A percentile compares a stretch with the other conserved stretches of the same genome.
Evolutionary conservation across 1,284 basidiomycete species (phyloP).

Genomic region (Thecaphora thlaspeos): DNA sequence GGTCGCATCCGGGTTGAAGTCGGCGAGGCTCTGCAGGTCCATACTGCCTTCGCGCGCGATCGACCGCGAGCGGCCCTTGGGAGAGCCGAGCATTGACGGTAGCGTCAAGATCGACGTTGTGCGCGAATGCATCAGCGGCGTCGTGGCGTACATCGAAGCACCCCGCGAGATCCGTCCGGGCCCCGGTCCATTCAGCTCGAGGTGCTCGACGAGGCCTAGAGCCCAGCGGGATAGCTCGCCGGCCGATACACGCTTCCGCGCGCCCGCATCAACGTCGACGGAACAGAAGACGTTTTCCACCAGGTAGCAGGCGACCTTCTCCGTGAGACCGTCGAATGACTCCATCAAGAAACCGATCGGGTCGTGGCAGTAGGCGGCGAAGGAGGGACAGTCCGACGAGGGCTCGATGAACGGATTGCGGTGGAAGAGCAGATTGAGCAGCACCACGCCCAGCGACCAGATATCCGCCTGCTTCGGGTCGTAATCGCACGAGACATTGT

Average conservation of each 20-base stretch:
- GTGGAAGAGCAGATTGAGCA: conserved; percentile 99
- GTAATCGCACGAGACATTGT: conserved; percentile 91
- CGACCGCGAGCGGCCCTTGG: conserved; percentile 16
- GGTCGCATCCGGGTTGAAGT: conserved; percentile 15
- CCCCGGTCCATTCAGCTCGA: conserved; percentile 40
- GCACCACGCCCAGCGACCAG: conserved; percentile 96
- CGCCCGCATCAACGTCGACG: conserved; percentile 62
- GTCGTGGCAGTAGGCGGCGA: conserved; percentile 75
- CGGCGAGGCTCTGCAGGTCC: conserved; percentile 7
- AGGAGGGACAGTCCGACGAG: conserved; percentile 72
- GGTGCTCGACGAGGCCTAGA: conserved; percentile 69
- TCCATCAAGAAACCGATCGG: conserved; percentile 82
- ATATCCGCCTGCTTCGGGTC: conserved; percentile 91
- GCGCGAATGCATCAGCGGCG: conserved; percentile 36
- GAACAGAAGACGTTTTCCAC: conserved; percentile 83
- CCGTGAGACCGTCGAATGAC: conserved; percentile 89
- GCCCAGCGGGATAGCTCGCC: conserved; percentile 84
- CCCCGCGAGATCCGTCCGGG: conserved; percentile 28
- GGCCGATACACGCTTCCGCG: conserved; percentile 68
- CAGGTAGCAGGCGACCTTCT: conserved; percentile 79
- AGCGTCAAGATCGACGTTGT: conserved; percentile 28
- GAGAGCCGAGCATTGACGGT: conserved; percentile 34
- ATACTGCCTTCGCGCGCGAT: conserved; percentile 13
- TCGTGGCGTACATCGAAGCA: conserved; percentile 30
- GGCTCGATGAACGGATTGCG: conserved; percentile 98